Conservation (phyloP, 768 basidiomycete genomes). For the Paxillus rubicundulus region DNA sequence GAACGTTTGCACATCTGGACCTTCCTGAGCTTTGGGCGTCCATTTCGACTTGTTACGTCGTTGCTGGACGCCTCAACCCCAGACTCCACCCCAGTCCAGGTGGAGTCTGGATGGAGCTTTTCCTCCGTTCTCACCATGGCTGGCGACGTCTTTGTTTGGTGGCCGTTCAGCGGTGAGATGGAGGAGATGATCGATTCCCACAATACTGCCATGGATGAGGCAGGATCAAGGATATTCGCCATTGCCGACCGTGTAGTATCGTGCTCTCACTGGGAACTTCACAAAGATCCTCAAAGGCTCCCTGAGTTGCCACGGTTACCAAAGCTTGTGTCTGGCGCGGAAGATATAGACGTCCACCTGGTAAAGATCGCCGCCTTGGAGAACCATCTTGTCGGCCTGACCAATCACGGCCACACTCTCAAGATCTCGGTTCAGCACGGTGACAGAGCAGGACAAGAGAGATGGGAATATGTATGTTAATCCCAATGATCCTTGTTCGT, state of each 20-base stretch:
- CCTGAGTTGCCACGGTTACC: conserved; percentile 64
- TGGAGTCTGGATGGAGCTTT: conserved; percentile 81
- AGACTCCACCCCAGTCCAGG: conserved; percentile 52
- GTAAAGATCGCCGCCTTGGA: conserved; percentile 83
- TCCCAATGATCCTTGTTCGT: neutral
- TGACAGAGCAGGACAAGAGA: conserved; percentile 37
- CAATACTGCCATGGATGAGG: conserved; percentile 46
- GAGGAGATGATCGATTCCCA: conserved; percentile 34
- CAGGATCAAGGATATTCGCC: conserved; percentile 30
- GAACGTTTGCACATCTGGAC: conserved; percentile 62
- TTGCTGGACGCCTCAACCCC: conserved; percentile 41
- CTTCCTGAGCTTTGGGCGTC: conserved; percentile 75
- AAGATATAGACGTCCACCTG: conserved; percentile 43
- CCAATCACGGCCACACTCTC: conserved; percentile 75
- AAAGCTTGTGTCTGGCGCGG: conserved; percentile 31
- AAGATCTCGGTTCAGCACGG: conserved; percentile 48
- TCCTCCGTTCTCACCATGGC: conserved; percentile 68
- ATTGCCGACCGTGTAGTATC: conserved; percentile 46
- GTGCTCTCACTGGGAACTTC: conserved; percentile 60
- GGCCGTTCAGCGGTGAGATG: conserved; percentile 55
- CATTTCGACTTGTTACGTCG: conserved; percentile 53
- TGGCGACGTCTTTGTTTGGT: conserved; percentile 77
- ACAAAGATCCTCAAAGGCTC: conserved; percentile 52
- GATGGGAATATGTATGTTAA: conserved; percentile 74
- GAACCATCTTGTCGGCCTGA: conserved; percentile 71